Percentiles rank a stretch among this genome's conserved stretches.
phyloP scores from a whole-genome alignment of 1,139 yeast genomes.

The Kurtzmaniella quercitrusa region DNA sequence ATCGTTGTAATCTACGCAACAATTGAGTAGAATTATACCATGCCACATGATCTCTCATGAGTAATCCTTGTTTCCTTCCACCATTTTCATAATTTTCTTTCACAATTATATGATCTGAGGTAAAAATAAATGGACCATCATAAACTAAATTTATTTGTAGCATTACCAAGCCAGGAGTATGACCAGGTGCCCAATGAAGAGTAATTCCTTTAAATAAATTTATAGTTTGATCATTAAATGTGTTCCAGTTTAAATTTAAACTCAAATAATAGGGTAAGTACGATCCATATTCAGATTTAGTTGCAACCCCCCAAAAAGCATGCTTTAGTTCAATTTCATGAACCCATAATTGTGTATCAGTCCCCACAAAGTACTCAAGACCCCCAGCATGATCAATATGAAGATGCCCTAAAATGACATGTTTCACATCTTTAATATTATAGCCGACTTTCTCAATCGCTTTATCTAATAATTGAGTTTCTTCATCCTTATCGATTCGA shows the following conservation, averaged over 20 bases:
- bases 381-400: slow-evolving; percentile 11
- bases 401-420: slow-evolving; percentile 9
- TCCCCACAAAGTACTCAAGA: slow-evolving; percentile 8
- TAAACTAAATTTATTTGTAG: not conserved
- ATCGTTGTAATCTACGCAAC: not conserved
- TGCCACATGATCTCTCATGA: not conserved
- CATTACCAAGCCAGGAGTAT: slow-evolving; percentile 8
- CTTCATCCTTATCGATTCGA: slow-evolving; percentile 6
- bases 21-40: not conserved
- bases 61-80: not conserved
- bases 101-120: not conserved
- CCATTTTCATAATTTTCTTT: not conserved
- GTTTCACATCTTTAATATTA: slow-evolving; percentile 8
- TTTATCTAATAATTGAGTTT: slow-evolving; percentile 5
- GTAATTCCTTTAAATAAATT: slow-evolving; percentile 8
- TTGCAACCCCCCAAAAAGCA: slow-evolving; percentile 10
- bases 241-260: slow-evolving; percentile 9
- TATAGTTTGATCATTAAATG: slow-evolving; percentile 8
- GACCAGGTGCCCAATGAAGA: slow-evolving; percentile 9
- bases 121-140: not conserved
- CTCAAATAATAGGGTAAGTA: slow-evolving; percentile 8
- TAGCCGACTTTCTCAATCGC: slow-evolving; percentile 8
- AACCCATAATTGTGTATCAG: slow-evolving; percentile 9
- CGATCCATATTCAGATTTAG: slow-evolving; percentile 8
- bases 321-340: slow-evolving; percentile 10